These are phyloP conservation scores for Fraxinus platypoda DNA, from an alignment of 305 asterid genomes.

Conservation along the genomic window DNA sequence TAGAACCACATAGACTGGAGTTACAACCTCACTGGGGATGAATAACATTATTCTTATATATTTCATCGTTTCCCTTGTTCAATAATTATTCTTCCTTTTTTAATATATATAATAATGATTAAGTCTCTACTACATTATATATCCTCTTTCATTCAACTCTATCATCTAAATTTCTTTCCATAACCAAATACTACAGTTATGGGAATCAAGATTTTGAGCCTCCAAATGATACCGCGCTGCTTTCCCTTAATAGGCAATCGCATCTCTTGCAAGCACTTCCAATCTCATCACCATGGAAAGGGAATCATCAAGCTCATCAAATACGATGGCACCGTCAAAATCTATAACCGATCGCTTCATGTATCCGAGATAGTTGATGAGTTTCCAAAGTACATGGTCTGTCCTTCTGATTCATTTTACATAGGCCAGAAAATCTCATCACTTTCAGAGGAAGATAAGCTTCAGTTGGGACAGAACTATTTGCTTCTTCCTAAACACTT, in stretches of 20 bases:
- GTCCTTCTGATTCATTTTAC: conserved; percentile 54
- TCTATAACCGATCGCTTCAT: conserved; percentile 37
- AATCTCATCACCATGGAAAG: neutral
- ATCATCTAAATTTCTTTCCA: neutral
- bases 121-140: neutral
- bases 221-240: neutral
- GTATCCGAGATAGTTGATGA: conserved; percentile 45
- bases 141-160: neutral
- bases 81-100: neutral
- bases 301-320: conserved; percentile 29
- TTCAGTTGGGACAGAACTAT: conserved; percentile 44
- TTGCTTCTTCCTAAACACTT: conserved; percentile 52
- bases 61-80: neutral
- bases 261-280: neutral
- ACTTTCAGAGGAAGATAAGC: conserved; percentile 40
- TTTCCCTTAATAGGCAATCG: neutral
- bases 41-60: too few relatives aligned
- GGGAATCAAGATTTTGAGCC: neutral
- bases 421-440: conserved; percentile 51
- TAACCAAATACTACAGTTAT: neutral
- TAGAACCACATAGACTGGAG: too few relatives aligned
- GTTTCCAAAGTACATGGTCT: conserved; percentile 53
- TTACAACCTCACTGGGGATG: too few relatives aligned
- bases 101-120: neutral
- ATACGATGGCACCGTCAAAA: conserved; percentile 37